Conservation (phyloP, 352 stramenopile species). For the Pythium dissimile region DNA sequence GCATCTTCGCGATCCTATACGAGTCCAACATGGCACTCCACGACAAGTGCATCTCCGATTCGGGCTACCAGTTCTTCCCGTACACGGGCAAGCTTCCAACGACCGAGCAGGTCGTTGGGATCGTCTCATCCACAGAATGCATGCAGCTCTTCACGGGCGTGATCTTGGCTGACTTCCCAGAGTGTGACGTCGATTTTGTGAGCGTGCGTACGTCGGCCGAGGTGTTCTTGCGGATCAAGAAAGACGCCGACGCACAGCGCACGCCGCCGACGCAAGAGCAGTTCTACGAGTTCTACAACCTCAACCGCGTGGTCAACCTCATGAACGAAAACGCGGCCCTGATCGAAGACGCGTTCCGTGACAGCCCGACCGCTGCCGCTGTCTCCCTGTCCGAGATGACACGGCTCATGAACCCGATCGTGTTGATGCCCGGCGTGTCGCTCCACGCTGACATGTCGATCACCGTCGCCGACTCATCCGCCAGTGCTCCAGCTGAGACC, state of each 20-base stretch:
- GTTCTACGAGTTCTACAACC: constrained; percentile 33
- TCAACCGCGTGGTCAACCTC: constrained; percentile 30
- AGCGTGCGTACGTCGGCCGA: constrained; percentile 24
- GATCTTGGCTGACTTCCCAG: constrained; percentile 23
- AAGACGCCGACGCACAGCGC: constrained; percentile 18
- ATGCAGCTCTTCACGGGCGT: constrained; percentile 12
- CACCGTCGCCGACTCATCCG: not conserved
- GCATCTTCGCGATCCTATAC: constrained; percentile 19
- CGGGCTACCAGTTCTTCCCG: constrained; percentile 60
- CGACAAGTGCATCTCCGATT: constrained; percentile 12
- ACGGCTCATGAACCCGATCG: constrained; percentile 28
- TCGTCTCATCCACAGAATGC: constrained; percentile 37
- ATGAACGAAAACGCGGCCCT: constrained; percentile 27
- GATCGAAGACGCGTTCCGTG: constrained; percentile 21
- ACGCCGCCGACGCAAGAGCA: constrained; percentile 23
- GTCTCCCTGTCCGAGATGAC: constrained; percentile 30
- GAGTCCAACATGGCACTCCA: constrained; percentile 17
- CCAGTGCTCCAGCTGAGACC: not conserved
- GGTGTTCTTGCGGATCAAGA: constrained; percentile 22
- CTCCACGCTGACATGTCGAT: constrained; percentile 21
- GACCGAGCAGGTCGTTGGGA: constrained; percentile 32
- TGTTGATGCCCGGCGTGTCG: constrained; percentile 13
- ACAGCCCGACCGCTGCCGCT: constrained; percentile 3
- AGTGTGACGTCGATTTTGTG: constrained; percentile 41
- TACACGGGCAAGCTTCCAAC: constrained; percentile 48